Conservation (phyloP, 2,329 filamentous ascomycete species). For the Coleophoma cylindrospora region DNA sequence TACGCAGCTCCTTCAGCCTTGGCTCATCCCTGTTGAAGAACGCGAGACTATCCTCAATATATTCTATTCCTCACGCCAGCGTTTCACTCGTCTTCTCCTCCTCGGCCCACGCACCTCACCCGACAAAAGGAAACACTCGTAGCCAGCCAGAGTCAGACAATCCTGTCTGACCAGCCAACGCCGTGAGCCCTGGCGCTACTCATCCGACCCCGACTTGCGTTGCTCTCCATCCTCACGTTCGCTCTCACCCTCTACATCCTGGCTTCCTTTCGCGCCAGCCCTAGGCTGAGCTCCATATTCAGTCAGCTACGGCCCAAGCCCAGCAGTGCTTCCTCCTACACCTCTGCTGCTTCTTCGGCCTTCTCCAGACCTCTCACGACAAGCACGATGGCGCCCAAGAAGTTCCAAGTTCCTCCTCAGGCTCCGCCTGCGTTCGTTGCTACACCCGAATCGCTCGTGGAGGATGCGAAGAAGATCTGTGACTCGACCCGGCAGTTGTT, state of each 20-base stretch:
- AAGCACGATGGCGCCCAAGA: slow-evolving; percentile 58
- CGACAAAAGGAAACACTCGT: too few relatives aligned
- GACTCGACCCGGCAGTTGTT: slow-evolving; percentile 55
- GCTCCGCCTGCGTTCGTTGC: slow-evolving; percentile 72
- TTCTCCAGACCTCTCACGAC: slow-evolving; percentile 32
- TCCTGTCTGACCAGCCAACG: too few relatives aligned
- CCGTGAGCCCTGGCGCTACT: neutral
- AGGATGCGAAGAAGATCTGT: slow-evolving; percentile 62
- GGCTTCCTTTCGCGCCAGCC: slow-evolving; percentile 46
- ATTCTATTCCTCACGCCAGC: too few relatives aligned
- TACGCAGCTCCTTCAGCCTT: too few relatives aligned
- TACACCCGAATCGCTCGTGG: slow-evolving; percentile 63
- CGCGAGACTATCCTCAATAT: too few relatives aligned
- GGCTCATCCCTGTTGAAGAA: too few relatives aligned
- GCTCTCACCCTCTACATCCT: slow-evolving; percentile 54
- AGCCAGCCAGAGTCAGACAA: too few relatives aligned
- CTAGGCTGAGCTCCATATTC: slow-evolving; percentile 52
- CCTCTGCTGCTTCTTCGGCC: neutral
- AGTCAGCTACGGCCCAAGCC: slow-evolving; percentile 43
- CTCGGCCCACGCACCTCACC: too few relatives aligned
- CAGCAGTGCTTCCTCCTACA: slow-evolving; percentile 5
- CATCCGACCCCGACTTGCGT: neutral
- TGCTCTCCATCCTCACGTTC: slow-evolving; percentile 27
- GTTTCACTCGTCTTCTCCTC: too few relatives aligned
- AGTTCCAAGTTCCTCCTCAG: slow-evolving; percentile 72